Base-by-base conservation (phyloP, 2,329 filamentous ascomycete genomes). In the Botrytis aclada region DNA sequence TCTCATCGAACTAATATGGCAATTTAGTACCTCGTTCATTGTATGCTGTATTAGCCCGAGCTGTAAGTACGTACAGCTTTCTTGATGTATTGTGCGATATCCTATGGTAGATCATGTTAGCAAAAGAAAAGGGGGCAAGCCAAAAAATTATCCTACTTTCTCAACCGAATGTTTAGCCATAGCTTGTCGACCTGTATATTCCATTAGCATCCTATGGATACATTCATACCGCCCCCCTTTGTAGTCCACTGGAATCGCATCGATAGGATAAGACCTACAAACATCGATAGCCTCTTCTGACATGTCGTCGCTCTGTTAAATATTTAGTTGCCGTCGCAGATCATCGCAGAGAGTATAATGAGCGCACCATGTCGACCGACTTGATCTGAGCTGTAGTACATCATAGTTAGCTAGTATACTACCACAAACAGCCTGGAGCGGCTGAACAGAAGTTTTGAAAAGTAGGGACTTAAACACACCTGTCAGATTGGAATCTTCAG, bases 1-100 rank as follows among this genome's bases (percentile, higher is more conserved):
- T 92, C 80, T 93, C 93, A 83, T 99, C 96, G 80, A 99, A 98
- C 95, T 98, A 80, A 58, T 72, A 62, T 56, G 9, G n/a, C 14
- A 29, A n/a, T 62, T 72, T 41, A 72, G 63, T 41, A 39, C 10
- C 34, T 32, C 18, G 16, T 47, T 32, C 32, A 58, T 39, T 70
- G 12, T 25, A 54, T 16, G 37, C 10, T 56, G 6, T 32, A 37
- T 12, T 8, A 9, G 41, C 65, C 34, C 32, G 37, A 29, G 14
- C 39, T 7, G 34, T 8, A 71, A 72, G 18, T 54, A 81, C 86
- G 78, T 83, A 97, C 94, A 81, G 94, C 95, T 83, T 93, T 92
- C 88, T 97, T 98, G 86, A 97, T 97, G 84, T 93, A 92, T 84
- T 97, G 94, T 56, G 95, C 95, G 81, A 98, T 97, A 81, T 98